phyloP scores from a whole-genome alignment of 2,329 filamentous ascomycete genomes.

The Dothiorella sarmentorum region DNA sequence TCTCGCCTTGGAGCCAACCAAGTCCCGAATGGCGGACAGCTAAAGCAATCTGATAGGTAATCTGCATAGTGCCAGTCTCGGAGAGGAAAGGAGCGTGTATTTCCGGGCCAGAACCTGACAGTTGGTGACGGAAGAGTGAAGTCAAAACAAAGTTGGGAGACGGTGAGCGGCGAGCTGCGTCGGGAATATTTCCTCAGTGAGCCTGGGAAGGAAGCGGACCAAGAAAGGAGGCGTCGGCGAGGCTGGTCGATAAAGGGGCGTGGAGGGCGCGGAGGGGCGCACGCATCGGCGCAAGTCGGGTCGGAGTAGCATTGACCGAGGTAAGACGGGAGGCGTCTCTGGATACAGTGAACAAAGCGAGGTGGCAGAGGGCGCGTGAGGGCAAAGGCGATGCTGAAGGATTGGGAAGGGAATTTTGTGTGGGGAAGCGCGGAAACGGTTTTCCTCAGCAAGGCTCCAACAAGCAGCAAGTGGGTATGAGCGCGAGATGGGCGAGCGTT shows the following conservation, averaged over 20 bases:
- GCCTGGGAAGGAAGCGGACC: not conserved
- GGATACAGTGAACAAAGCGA: not conserved
- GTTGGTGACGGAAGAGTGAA: not conserved
- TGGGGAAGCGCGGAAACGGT: constrained; percentile 3
- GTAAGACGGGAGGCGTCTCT: not conserved
- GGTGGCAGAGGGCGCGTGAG: not conserved
- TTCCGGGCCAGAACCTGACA: not conserved
- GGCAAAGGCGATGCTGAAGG: not conserved
- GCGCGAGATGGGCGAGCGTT: constrained; percentile 3
- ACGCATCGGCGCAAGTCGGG: not conserved
- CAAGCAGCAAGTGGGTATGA: constrained; percentile 12
- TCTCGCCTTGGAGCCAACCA: no score
- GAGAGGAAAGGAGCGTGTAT: not conserved
- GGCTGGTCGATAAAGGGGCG: not conserved
- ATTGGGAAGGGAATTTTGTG: not conserved
- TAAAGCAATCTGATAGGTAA: no score
- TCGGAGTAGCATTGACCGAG: constrained; percentile 4
- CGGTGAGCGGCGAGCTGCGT: not conserved
- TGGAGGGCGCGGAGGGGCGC: not conserved
- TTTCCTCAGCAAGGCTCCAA: constrained; percentile 1
- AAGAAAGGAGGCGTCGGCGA: not conserved
- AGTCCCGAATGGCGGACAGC: no score
- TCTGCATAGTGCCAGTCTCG: not conserved
- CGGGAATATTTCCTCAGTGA: not conserved
- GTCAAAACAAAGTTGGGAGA: constrained; percentile 1